phyloP scores from a whole-genome alignment of 108 stramenopile species.

The Nitzschia putrida region DNA sequence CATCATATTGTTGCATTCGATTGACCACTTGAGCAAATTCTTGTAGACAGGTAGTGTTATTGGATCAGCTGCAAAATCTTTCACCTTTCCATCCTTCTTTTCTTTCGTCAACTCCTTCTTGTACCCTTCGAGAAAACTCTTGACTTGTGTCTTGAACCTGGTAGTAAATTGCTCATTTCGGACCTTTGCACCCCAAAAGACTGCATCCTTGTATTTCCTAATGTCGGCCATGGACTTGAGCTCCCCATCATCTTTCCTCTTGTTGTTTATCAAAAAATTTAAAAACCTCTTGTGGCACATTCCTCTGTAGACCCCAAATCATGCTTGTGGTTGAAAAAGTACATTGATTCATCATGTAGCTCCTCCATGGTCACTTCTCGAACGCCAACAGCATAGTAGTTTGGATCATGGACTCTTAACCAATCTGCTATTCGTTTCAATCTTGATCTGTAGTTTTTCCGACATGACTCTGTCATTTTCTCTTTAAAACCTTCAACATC shows the following conservation, averaged over 20 bases:
- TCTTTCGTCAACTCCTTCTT: conserved; percentile 21
- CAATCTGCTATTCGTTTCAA: too few relatives aligned
- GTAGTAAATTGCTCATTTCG: conserved; percentile 10
- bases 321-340: not conserved
- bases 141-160: conserved; percentile 11
- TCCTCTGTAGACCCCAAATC: not conserved
- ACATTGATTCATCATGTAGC: not conserved
- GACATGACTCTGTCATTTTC: too few relatives aligned
- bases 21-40: conserved; percentile 22
- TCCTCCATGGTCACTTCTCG: not conserved
- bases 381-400: not conserved
- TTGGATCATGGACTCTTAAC: too few relatives aligned
- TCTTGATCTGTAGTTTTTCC: too few relatives aligned
- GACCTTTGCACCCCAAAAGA: conserved; percentile 28
- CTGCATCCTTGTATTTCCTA: conserved; percentile 43
- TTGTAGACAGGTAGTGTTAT: conserved; percentile 27
- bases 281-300: not conserved
- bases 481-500: too few relatives aligned
- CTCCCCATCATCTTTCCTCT: not conserved
- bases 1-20: conserved; percentile 12
- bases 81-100: conserved; percentile 21
- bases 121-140: conserved; percentile 22
- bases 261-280: not conserved
- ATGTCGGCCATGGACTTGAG: conserved; percentile 8
- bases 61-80: conserved; percentile 32